phyloP scores from a whole-genome alignment of 768 basidiomycete genomes.

The Russula griseocarnosa region DNA sequence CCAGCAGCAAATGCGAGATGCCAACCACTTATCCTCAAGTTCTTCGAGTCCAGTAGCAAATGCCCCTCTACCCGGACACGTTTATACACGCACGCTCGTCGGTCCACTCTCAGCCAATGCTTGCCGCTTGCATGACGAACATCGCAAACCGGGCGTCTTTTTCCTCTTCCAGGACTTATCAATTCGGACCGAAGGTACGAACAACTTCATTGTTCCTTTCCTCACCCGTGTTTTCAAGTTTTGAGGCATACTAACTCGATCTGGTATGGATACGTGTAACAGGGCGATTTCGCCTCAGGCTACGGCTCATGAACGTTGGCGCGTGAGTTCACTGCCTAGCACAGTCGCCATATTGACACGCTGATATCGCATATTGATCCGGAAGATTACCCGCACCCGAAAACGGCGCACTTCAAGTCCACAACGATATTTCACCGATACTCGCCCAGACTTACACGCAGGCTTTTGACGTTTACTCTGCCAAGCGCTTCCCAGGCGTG shows the following conservation, averaged over 20 bases:
- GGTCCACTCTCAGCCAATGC: constrained; percentile 87
- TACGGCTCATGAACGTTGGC: constrained; percentile 87
- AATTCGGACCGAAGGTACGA: constrained; percentile 83
- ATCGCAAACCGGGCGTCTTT: constrained; percentile 83
- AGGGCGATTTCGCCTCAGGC: constrained; percentile 82
- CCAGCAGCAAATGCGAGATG: constrained; percentile 29
- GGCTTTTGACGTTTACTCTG: constrained; percentile 82
- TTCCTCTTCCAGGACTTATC: constrained; percentile 95
- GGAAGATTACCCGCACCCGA: constrained; percentile 58
- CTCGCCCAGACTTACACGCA: constrained; percentile 82
- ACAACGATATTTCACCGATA: constrained; percentile 67
- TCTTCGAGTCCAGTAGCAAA: constrained; percentile 36
- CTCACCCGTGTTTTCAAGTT: background rate
- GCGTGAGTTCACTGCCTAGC: constrained; percentile 58
- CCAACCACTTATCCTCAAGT: constrained; percentile 33
- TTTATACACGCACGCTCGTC: constrained; percentile 84
- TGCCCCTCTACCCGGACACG: constrained; percentile 55
- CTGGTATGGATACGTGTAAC: constrained; percentile 21
- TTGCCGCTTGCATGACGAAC: constrained; percentile 77
- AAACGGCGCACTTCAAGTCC: constrained; percentile 57
- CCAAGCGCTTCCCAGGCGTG: constrained; percentile 93
- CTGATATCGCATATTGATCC: constrained; percentile 1
- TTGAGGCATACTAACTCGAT: constrained; percentile 15
- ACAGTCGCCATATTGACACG: background rate
- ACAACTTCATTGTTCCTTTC: constrained; percentile 6